Percentiles rank a stretch among this genome's conserved stretches.
Conservation (phyloP, 2,329 filamentous ascomycete genomes). For the Trichoderma harzianum region DNA sequence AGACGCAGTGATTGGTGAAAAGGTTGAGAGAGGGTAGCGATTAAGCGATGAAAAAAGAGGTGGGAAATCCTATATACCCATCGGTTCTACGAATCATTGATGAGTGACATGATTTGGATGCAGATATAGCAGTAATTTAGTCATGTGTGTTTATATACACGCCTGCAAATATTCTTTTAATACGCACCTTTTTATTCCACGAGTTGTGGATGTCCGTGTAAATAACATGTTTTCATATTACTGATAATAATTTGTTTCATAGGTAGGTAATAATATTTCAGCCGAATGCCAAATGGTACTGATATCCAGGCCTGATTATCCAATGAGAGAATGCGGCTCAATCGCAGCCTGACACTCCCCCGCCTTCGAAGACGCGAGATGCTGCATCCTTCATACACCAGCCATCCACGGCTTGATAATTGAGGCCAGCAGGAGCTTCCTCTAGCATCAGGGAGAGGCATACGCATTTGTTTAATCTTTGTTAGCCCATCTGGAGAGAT, state of each 20-base stretch:
- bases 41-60: not conserved
- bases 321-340: not conserved
- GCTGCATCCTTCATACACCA: not conserved
- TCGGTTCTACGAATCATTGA: not conserved
- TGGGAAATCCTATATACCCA: not conserved
- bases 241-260: not conserved
- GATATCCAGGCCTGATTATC: not conserved
- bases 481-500: not conserved
- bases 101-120: not conserved
- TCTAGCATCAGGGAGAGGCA: rapidly evolving
- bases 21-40: not conserved
- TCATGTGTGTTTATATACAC: not conserved
- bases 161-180: not conserved
- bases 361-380: not conserved
- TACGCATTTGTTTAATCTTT: not conserved
- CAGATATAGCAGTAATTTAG: not conserved
- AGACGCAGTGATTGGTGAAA: slow-evolving; percentile 22
- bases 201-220: too few relatives aligned
- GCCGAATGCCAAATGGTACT: not conserved
- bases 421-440: not conserved
- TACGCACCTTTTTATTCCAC: not conserved
- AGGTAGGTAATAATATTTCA: not conserved
- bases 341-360: not conserved
- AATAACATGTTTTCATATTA: too few relatives aligned
- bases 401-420: rapidly evolving